Conservation (phyloP, 2,329 filamentous ascomycete species). For the Microcyclospora pomicola region DNA sequence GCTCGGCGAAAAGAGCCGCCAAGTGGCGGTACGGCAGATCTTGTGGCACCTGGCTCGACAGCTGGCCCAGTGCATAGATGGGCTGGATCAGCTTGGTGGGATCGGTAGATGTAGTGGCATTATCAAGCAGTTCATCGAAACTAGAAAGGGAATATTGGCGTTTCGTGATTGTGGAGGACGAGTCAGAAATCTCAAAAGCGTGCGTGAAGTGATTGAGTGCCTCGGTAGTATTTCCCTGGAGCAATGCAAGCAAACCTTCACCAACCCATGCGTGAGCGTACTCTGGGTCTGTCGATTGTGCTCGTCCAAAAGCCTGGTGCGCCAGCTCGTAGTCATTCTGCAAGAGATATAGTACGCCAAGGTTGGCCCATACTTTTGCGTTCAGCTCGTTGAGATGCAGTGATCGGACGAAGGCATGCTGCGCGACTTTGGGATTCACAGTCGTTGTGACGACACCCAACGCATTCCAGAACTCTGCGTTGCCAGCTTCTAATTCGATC, state of each 20-base stretch:
- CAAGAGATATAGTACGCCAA: constrained; percentile 72
- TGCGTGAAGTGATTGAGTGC: constrained; percentile 80
- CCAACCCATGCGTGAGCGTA: constrained; percentile 90
- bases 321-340: constrained; percentile 77
- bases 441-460: constrained; percentile 80
- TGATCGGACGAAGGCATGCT: constrained; percentile 86
- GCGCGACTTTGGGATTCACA: constrained; percentile 73
- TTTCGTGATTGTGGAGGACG: constrained; percentile 58
- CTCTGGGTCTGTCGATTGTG: constrained; percentile 88
- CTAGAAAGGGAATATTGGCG: constrained; percentile 66
- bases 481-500: constrained; percentile 88
- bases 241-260: constrained; percentile 70
- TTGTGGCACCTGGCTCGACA: constrained; percentile 55
- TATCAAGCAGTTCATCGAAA: constrained; percentile 65
- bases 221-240: constrained; percentile 61
- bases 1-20: constrained; percentile 66
- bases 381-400: constrained; percentile 83
- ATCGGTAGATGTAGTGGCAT: constrained; percentile 37
- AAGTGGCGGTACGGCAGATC: constrained; percentile 66
- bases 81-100: constrained; percentile 61
- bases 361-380: constrained; percentile 75
- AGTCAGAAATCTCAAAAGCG: constrained; percentile 81
- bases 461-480: constrained; percentile 94
- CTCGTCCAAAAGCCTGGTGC: constrained; percentile 76
- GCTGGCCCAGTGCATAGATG: constrained; percentile 74